These are phyloP conservation scores for Scheffersomyces lignosus DNA, from an alignment of 805 yeast species.

Conservation along the genomic window DNA sequence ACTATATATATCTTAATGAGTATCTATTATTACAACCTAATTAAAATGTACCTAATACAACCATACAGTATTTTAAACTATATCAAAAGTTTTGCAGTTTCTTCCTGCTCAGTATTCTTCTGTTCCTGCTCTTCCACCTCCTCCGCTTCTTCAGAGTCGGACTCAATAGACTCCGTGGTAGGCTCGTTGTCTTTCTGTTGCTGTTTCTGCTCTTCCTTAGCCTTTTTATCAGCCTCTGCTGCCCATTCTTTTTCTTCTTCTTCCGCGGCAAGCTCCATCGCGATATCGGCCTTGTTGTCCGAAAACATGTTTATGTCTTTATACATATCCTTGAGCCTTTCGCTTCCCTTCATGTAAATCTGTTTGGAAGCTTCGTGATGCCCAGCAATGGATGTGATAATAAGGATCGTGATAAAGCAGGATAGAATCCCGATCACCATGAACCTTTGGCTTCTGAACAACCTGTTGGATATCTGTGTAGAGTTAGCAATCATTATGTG, in stretches of 20 bases:
- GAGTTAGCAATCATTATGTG: conserved; percentile 21
- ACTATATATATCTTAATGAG: too few species aligned
- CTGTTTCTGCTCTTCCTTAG: not conserved
- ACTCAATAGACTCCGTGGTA: not conserved
- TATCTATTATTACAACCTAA: too few species aligned
- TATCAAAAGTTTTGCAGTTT: too few species aligned
- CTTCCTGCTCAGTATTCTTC: too few species aligned
- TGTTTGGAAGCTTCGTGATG: conserved; percentile 15
- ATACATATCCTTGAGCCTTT: conserved; percentile 6
- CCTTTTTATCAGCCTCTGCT: conserved; percentile 1
- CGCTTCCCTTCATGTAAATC: conserved; percentile 9
- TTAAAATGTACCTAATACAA: too few species aligned
- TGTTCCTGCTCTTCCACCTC: conserved; percentile 1
- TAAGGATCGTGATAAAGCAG: conserved; percentile 21
- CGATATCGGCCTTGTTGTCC: not conserved
- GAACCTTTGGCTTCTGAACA: conserved; percentile 34
- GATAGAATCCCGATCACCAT: conserved; percentile 23
- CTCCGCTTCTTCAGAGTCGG: conserved; percentile 1
- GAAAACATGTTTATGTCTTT: not conserved
- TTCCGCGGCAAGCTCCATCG: conserved; percentile 7
- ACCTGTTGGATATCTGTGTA: conserved; percentile 24
- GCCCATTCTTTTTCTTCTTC: conserved; percentile 3
- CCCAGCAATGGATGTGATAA: conserved; percentile 29
- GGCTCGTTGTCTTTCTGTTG: too few species aligned
- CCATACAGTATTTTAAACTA: too few species aligned